These are phyloP conservation scores for Yamadazyma sp. DNA, from an alignment of 1,139 yeast species.

Conservation along the genomic window DNA sequence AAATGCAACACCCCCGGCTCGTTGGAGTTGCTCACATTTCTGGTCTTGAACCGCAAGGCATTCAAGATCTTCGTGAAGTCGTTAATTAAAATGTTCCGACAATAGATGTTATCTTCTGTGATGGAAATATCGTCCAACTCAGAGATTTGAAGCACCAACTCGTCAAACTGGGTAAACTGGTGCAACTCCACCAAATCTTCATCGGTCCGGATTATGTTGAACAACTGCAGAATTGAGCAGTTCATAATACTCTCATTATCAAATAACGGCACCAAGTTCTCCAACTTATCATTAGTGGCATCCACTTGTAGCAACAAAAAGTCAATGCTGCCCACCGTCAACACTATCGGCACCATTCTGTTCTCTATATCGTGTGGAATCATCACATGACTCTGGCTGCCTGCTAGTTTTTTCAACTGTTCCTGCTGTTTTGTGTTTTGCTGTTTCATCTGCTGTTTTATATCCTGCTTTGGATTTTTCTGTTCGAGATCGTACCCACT, in stretches of 20 bases:
- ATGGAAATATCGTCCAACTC: slow-evolving; percentile 32
- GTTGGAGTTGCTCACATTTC: slow-evolving; percentile 19
- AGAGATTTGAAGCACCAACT: slow-evolving; percentile 30
- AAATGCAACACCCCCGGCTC: slow-evolving; percentile 22
- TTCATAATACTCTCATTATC: slow-evolving; percentile 20
- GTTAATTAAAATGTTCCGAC: slow-evolving; percentile 27
- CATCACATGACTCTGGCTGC: not conserved
- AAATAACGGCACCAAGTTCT: slow-evolving; percentile 24
- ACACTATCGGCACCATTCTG: slow-evolving; percentile 19
- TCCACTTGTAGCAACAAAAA: slow-evolving; percentile 26
- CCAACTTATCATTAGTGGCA: slow-evolving; percentile 8
- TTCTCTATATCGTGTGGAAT: slow-evolving; percentile 8
- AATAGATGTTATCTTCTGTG: slow-evolving; percentile 41
- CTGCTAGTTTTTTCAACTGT: not conserved
- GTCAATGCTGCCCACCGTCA: slow-evolving; percentile 22
- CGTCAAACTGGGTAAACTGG: slow-evolving; percentile 27
- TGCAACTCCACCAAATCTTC: slow-evolving; percentile 29
- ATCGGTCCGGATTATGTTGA: slow-evolving; percentile 26
- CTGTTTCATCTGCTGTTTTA: no score
- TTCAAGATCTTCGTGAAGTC: slow-evolving; percentile 35
- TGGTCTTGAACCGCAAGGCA: slow-evolving; percentile 22
- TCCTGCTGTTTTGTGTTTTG: not conserved
- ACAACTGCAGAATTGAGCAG: slow-evolving; percentile 25
- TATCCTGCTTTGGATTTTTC: not conserved
- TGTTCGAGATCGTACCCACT: not conserved